A percentile compares a stretch with the other conserved stretches of the same genome.
Evolutionary conservation across 1,284 basidiomycete species (phyloP).

Genomic region (Malassezia sp.): DNA sequence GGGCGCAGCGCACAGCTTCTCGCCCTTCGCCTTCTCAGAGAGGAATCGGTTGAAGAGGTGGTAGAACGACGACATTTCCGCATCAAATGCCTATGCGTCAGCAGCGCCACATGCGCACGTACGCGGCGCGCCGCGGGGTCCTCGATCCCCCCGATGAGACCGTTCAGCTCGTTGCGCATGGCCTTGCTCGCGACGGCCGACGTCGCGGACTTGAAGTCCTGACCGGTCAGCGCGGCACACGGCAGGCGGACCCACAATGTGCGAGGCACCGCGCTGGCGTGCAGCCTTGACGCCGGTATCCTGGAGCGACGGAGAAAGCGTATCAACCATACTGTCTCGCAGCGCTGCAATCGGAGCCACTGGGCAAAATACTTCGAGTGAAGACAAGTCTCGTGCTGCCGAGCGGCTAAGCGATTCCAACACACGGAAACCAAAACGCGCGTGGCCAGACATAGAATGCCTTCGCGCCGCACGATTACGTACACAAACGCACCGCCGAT

Average conservation of each 20-base stretch:
- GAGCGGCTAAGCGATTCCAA: too few species aligned
- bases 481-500: too few species aligned
- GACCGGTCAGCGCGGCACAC: neutral
- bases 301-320: constrained; percentile 36
- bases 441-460: too few species aligned
- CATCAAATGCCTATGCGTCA: constrained; percentile 68
- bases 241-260: constrained; percentile 34
- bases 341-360: too few species aligned
- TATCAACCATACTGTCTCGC: constrained; percentile 13
- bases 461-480: too few species aligned
- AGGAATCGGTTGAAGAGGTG: constrained; percentile 97
- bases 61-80: constrained; percentile 98
- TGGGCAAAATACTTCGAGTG: too few species aligned
- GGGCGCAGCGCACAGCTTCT: constrained; percentile 64
- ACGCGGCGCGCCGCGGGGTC: constrained; percentile 62
- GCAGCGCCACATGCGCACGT: constrained; percentile 25
- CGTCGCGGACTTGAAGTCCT: constrained; percentile 90
- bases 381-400: too few species aligned
- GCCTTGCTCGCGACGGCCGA: constrained; percentile 93
- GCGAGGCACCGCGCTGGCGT: constrained; percentile 41
- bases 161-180: constrained; percentile 96
- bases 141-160: constrained; percentile 59
- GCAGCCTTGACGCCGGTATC: constrained; percentile 38
- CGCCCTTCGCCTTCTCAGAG: constrained; percentile 80
- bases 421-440: too few species aligned